Base-by-base conservation (phyloP, 106 monocot species). In the Allium sativum region DNA sequence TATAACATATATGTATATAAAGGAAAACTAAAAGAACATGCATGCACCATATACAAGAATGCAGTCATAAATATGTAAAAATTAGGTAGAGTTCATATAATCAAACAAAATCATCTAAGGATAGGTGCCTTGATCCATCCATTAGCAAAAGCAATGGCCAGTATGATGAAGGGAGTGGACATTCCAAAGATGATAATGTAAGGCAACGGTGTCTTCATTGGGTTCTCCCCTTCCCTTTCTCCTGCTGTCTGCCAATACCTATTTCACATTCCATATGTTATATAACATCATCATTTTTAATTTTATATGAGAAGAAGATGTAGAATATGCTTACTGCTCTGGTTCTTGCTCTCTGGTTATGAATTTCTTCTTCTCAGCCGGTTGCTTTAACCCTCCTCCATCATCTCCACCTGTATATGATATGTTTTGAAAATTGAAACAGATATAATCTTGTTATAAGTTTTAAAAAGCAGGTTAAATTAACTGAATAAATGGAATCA, bases 211-310 rank as follows among this genome's bases (percentile, higher is more conserved):
- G 96, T 91, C 78, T 80, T 87, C 96, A 98, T 98, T 0, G 96
- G 96, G 64, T 98, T 98, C 76, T 98, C 96, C 19, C 96, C 96
- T 72, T 98, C 75, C 48, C 78, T 87, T 68, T 98, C 96, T 48
- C 84, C 96, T 66, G 91, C 87, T 14, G 91, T 82, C 74, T 91
- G 91, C 96, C 96, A 98, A 53, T 91, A 98, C 78, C 95, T 96
- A 59, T 50, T 50, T 12, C 11, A 50, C 48, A 50, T 50, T 50
- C 3, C 48, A 50, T 15, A 50, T 50, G 48, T 50, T 50, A 12
- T 47, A 47, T 15, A 50, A 0, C 48, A 50, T 50, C 48, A 12
- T 4, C 15, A 15, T 50, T 50, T 50, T 5, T 12, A 50, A 11
- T 50, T 50, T 0, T 11, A 58, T 12, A 42, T 6, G 13, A 7